Evolutionary conservation across 2,329 filamentous ascomycete species (phyloP).

Genomic region (Pseudofabraea citricarpa): DNA sequence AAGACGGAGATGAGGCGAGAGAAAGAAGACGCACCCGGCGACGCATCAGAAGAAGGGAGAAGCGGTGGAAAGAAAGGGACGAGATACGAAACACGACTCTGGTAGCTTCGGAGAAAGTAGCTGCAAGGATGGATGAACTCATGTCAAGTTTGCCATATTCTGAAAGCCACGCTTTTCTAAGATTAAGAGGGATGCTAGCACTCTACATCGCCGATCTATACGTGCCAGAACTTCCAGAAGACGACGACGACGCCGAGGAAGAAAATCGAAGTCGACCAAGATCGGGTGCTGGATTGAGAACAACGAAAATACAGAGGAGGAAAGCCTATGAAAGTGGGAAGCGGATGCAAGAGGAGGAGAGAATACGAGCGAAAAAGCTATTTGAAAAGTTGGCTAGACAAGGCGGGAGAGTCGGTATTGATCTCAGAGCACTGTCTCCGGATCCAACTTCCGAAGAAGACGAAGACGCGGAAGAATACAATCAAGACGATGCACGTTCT

Average conservation of each 20-base stretch:
- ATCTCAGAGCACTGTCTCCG: conserved; percentile 11
- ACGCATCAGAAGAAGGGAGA: conserved; percentile 18
- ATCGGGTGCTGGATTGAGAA: conserved; percentile 12
- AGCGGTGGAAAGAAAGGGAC: conserved; percentile 23
- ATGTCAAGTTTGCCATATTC: conserved; percentile 68
- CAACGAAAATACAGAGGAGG: conserved; percentile 10
- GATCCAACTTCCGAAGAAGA: conserved; percentile 6
- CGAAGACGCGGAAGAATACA: background rate
- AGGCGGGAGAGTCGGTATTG: conserved; percentile 13
- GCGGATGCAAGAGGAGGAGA: conserved; percentile 24
- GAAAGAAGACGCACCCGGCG: conserved; percentile 9
- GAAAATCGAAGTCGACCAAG: conserved; percentile 19
- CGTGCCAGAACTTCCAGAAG: conserved; percentile 29
- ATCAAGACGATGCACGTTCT: background rate
- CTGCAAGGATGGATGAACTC: conserved; percentile 64
- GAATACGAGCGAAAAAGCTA: conserved; percentile 29
- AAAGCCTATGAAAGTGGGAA: conserved; percentile 19
- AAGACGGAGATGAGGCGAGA: conserved; percentile 17
- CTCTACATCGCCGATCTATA: conserved; percentile 71
- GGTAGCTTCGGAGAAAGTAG: conserved; percentile 54
- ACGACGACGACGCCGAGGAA: conserved; percentile 9
- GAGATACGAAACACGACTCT: conserved; percentile 19
- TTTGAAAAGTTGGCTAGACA: conserved; percentile 32
- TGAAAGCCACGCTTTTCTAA: conserved; percentile 59
- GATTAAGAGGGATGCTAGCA: conserved; percentile 68